phyloP scores from a whole-genome alignment of 2,329 filamentous ascomycete genomes.

The Talaromyces albobiverticillius region DNA sequence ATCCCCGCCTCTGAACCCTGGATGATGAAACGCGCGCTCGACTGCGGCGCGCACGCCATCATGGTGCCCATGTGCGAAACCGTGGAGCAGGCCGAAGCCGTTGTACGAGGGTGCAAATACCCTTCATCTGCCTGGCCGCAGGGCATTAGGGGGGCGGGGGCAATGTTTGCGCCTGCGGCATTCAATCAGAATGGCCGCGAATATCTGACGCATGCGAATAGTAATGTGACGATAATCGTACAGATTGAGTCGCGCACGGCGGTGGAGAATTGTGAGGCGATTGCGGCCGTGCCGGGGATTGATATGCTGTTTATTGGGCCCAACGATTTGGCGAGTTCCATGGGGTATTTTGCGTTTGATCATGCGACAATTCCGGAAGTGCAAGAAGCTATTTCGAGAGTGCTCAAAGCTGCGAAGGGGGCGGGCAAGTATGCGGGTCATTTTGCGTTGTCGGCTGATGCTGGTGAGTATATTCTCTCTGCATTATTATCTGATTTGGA shows the following conservation, averaged over 20 bases:
- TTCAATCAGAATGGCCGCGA: not conserved
- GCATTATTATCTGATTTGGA: too few species aligned
- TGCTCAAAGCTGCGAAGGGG: not conserved
- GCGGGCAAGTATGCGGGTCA: not conserved
- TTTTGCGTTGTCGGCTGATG: not conserved
- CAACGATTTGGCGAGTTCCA: not conserved
- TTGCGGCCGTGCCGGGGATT: not conserved
- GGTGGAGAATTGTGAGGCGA: not conserved
- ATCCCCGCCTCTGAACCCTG: not conserved
- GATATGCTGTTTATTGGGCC: not conserved
- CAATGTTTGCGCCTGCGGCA: not conserved
- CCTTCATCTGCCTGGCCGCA: not conserved
- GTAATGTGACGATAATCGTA: not conserved
- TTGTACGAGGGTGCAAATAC: not conserved
- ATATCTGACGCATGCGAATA: not conserved
- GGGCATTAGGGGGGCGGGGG: not conserved
- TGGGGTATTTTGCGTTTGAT: not conserved
- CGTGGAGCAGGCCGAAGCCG: not conserved
- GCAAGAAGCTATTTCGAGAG: not conserved
- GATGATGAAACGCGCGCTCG: not conserved
- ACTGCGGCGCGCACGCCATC: not conserved
- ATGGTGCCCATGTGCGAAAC: not conserved
- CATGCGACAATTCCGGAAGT: not conserved
- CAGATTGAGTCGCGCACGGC: not conserved
- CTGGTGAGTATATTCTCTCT: too few species aligned